These are phyloP conservation scores for Rhododendron ovatum DNA, from an alignment of 148 eudicot species.

Conservation along the genomic window DNA sequence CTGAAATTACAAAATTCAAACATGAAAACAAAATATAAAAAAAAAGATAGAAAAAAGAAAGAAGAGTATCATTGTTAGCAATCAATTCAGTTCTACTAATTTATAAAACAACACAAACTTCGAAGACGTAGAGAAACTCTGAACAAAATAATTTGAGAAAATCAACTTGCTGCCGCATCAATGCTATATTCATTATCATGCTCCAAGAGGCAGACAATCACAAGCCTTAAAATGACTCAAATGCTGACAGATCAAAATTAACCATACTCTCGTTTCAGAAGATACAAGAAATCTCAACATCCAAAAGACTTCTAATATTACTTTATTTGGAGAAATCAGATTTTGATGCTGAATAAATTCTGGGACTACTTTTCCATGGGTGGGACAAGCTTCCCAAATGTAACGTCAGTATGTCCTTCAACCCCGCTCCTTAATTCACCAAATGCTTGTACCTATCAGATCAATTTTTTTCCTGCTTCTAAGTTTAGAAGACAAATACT, in stretches of 20 bases:
- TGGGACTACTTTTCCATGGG: neutral
- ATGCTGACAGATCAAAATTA: constrained; percentile 1
- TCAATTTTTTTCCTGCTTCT: neutral
- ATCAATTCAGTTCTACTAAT: neutral
- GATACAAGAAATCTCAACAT: neutral
- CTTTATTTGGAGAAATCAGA: neutral
- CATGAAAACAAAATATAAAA: neutral
- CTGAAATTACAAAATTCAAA: constrained; percentile 7
- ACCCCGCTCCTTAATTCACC: neutral
- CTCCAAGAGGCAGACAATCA: neutral
- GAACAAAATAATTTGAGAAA: neutral
- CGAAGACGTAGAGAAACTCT: neutral
- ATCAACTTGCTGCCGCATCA: neutral
- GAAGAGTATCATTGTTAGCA: neutral
- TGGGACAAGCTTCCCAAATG: neutral
- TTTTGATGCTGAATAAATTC: neutral
- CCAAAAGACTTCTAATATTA: neutral
- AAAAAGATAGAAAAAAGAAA: neutral
- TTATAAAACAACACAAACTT: neutral
- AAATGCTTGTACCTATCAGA: neutral
- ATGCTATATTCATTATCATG: neutral
- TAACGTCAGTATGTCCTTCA: neutral
- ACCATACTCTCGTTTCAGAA: neutral
- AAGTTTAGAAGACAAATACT: neutral
- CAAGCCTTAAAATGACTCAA: neutral